A percentile compares a stretch with the other conserved stretches of the same genome.
These are phyloP conservation scores for Rhizopus arrhizus DNA, from an alignment of 371 early-diverging fungal species.

Conservation along the genomic window DNA sequence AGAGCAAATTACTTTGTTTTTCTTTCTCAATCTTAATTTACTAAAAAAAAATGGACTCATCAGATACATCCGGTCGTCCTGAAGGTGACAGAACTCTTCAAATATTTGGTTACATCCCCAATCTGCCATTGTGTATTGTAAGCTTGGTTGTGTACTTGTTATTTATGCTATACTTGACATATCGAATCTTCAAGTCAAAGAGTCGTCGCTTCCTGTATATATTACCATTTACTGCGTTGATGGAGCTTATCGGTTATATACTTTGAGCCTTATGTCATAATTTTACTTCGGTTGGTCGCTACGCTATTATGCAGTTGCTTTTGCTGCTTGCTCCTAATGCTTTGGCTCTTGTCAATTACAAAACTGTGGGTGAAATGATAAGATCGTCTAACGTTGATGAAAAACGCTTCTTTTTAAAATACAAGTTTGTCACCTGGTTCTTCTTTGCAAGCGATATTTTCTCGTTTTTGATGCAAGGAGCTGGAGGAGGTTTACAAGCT, in stretches of 20 bases:
- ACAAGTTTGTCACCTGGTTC: slow-evolving; percentile 17
- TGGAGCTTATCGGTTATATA: slow-evolving; percentile 38
- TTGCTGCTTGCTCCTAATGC: slow-evolving; percentile 16
- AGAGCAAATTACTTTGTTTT: not conserved
- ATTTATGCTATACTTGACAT: slow-evolving; percentile 8
- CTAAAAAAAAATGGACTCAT: not conserved
- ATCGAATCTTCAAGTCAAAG: slow-evolving; percentile 10
- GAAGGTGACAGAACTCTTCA: not conserved
- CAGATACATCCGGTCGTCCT: not conserved
- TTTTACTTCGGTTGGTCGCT: slow-evolving; percentile 29
- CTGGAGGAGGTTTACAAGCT: slow-evolving; percentile 13
- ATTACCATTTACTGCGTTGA: slow-evolving; percentile 33
- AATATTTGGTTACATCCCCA: slow-evolving; percentile 18
- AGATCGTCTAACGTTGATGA: slow-evolving; percentile 8
- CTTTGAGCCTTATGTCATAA: slow-evolving; percentile 27
- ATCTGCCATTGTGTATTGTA: slow-evolving; percentile 3
- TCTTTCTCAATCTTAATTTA: not conserved
- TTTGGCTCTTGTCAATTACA: slow-evolving; percentile 21
- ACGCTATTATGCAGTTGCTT: slow-evolving; percentile 17
- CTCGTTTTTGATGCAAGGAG: slow-evolving; percentile 13
- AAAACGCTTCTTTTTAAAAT: slow-evolving; percentile 3
- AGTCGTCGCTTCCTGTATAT: slow-evolving; percentile 30
- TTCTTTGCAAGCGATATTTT: slow-evolving; percentile 17
- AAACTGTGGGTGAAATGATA: slow-evolving; percentile 17
- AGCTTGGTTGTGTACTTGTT: slow-evolving; percentile 9